These are phyloP conservation scores for Sordariomycetes sp. DNA, from an alignment of 2,329 filamentous ascomycete species.

Conservation along the genomic window DNA sequence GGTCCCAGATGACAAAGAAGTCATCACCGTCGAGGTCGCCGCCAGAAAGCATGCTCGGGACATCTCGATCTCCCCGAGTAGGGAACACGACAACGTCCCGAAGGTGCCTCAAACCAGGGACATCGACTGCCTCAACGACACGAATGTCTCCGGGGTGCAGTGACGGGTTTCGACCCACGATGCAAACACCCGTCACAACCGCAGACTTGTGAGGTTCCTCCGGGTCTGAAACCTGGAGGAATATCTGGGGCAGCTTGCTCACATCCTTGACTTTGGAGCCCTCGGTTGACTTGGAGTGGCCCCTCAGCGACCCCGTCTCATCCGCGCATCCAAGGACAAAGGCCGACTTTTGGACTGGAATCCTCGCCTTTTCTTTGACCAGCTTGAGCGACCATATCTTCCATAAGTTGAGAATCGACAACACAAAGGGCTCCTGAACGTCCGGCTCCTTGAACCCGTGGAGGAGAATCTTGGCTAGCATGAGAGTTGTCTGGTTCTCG, in stretches of 20 bases:
- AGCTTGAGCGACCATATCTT: constrained; percentile 79
- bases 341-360: constrained; percentile 71
- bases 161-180: constrained; percentile 86
- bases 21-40: constrained; percentile 95
- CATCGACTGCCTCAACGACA: constrained; percentile 74
- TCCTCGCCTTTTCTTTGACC: constrained; percentile 85
- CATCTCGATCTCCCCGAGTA: constrained; percentile 67
- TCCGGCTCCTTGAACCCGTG: constrained; percentile 64
- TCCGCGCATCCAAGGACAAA: constrained; percentile 85
- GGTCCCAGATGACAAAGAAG: constrained; percentile 89
- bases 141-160: constrained; percentile 88
- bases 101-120: constrained; percentile 61
- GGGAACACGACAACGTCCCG: constrained; percentile 84
- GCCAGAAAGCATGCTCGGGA: constrained; percentile 91
- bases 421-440: constrained; percentile 65
- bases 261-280: constrained; percentile 28
- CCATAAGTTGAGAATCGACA: constrained; percentile 75
- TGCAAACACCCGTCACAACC: constrained; percentile 67
- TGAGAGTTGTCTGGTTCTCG: constrained; percentile 69
- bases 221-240: constrained; percentile 64
- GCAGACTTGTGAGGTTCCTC: constrained; percentile 46
- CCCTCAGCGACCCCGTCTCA: constrained; percentile 66
- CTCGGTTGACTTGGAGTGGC: constrained; percentile 47
- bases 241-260: constrained; percentile 67
- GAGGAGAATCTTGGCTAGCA: constrained; percentile 63